These are phyloP conservation scores for Elsinoe batatas DNA, from an alignment of 2,329 filamentous ascomycete genomes.

Conservation along the genomic window DNA sequence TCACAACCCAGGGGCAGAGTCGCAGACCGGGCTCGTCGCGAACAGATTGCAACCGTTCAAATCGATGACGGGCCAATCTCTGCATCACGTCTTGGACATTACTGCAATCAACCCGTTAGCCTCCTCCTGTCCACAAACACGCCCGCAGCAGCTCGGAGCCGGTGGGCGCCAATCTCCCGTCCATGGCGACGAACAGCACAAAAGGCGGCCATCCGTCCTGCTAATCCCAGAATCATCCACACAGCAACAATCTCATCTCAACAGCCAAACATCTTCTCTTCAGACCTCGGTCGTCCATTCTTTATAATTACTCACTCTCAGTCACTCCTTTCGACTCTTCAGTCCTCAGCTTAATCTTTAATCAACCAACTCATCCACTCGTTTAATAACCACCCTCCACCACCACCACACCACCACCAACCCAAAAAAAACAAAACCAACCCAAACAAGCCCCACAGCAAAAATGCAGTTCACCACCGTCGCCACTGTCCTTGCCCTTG, in stretches of 20 bases:
- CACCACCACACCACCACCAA: conserved; percentile 3
- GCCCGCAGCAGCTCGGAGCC: not conserved
- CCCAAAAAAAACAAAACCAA: conserved; percentile 18
- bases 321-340: conserved; percentile 19
- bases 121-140: conserved; percentile 14
- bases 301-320: conserved; percentile 20
- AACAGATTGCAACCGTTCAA: conserved; percentile 8
- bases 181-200: conserved; percentile 13
- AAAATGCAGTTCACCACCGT: conserved; percentile 25
- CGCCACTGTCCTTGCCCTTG: conserved; percentile 21
- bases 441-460: conserved; percentile 15
- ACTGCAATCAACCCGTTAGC: conserved; percentile 13
- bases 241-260: conserved; percentile 14
- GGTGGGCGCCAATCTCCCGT: conserved; percentile 10
- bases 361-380: conserved; percentile 14
- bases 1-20: conserved; percentile 4
- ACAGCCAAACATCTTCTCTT: conserved; percentile 13
- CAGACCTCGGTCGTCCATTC: conserved; percentile 26
- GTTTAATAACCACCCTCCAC: conserved; percentile 8
- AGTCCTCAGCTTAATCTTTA: conserved; percentile 15
- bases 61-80: conserved; percentile 12
- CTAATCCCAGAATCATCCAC: conserved; percentile 11
- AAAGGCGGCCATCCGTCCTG: conserved; percentile 10
- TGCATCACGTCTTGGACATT: conserved; percentile 11
- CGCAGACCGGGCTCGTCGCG: not conserved